Evolutionary conservation across 768 basidiomycete species (phyloP).

Genomic region (Boletellus ananiceps): DNA sequence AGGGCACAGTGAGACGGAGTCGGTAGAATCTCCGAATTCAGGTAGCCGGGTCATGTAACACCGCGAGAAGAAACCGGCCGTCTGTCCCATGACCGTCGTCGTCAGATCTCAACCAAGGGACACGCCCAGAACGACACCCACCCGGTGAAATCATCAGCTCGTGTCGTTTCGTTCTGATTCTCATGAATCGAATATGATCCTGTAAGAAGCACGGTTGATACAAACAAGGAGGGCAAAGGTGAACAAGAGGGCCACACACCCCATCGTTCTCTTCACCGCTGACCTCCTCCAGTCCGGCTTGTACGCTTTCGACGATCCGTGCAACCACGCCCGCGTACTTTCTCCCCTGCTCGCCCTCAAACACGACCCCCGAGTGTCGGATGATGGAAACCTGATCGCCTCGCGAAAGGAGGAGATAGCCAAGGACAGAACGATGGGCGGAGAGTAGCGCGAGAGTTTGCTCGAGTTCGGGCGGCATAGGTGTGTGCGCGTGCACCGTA

Average conservation of each 20-base stretch:
- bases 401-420: slow-evolving; percentile 80
- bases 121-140: slow-evolving; percentile 32
- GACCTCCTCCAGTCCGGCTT: slow-evolving; percentile 74
- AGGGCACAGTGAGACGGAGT: not conserved
- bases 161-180: slow-evolving; percentile 87
- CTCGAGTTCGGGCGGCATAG: slow-evolving; percentile 76
- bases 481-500: slow-evolving; percentile 12
- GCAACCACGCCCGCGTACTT: slow-evolving; percentile 71
- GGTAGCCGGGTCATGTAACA: slow-evolving; percentile 72
- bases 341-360: slow-evolving; percentile 78
- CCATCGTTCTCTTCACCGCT: slow-evolving; percentile 56
- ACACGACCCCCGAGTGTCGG: slow-evolving; percentile 77
- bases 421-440: slow-evolving; percentile 79
- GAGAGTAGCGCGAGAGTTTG: slow-evolving; percentile 72
- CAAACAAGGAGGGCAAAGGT: too few relatives aligned
- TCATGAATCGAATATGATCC: slow-evolving; percentile 86
- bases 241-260: slow-evolving; percentile 35
- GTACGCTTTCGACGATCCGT: slow-evolving; percentile 74
- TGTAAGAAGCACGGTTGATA: slow-evolving; percentile 25
- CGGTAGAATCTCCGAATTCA: slow-evolving; percentile 13
- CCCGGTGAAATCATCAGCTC: slow-evolving; percentile 95
- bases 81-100: slow-evolving; percentile 40
- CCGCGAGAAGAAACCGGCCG: slow-evolving; percentile 74
- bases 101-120: not conserved
- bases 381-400: slow-evolving; percentile 74